Evolutionary conservation across 805 yeast genomes (phyloP), one percentile per base, ranked within the genome.

Genomic region (Wickerhamomyces ciferrii): DNA sequence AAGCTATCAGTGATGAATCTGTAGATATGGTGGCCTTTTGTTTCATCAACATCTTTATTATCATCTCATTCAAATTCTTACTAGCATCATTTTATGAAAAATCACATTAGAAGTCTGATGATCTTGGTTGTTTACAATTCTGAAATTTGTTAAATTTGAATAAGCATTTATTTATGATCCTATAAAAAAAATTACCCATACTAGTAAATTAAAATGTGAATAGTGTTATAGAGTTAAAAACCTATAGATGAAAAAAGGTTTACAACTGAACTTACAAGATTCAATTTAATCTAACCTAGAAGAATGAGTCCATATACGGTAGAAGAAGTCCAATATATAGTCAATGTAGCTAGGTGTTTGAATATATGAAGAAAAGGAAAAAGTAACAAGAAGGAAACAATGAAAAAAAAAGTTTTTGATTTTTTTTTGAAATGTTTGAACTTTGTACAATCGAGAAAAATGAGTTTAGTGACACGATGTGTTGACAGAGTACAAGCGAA

Each of bases 11-110:
- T 87, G 49, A 81, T 65, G 55, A 74, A 79, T 59, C 85, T 79
- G 66, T 85, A 92, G 15, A 91, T 78, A 53, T 80, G n/a, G n/a
- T n/a, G 79, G 31, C 99, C 98, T 60, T 84, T 84, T 47, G 81
- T 81, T 63, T 90, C 97, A 1, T 96, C 96, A 40, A 88, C 96
- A 61, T 94, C 98, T 53, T n/a, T n/a, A n/a, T n/a, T n/a, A n/a
- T n/a, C n/a, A n/a, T n/a, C n/a, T n/a, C 80, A 79, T 59, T 81
- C 86, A 55, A 94, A 74, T 57, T 99, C 76, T 31, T 86, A 74
- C n/a, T n/a, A 5, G 90, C 79, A 43, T n/a, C n/a, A n/a, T n/a
- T n/a, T n/a, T n/a, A n/a, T n/a, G n/a, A n/a, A n/a, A n/a, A n/a
- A n/a, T n/a, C n/a, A n/a, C n/a, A n/a, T n/a, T n/a, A n/a, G n/a